A percentile compares a stretch with the other conserved stretches of the same genome.
Evolutionary conservation across 2,329 filamentous ascomycete genomes (phyloP).

Genomic region (Sarocladium strictum): DNA sequence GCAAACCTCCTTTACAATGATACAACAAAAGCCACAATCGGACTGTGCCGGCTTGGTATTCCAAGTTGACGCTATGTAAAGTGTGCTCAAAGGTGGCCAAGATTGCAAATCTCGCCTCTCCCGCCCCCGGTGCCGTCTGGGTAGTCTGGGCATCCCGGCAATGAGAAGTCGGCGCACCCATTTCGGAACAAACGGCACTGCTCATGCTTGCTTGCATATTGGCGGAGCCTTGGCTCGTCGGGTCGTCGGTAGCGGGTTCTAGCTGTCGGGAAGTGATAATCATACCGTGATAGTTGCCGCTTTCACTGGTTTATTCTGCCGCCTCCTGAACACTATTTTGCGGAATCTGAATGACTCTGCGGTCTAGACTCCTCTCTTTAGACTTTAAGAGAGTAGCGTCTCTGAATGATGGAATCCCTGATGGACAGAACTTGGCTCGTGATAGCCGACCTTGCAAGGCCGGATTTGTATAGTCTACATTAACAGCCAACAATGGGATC

Average conservation of each 20-base stretch:
- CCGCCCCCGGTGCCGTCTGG: background rate
- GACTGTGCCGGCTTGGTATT: conserved; percentile 6
- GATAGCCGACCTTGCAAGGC: no score
- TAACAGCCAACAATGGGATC: background rate
- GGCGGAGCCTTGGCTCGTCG: background rate
- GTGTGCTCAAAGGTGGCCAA: background rate
- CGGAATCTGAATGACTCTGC: no score
- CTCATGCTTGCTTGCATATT: background rate
- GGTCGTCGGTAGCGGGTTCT: background rate
- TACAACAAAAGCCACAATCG: background rate
- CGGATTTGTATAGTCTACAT: no score
- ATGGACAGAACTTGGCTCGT: no score
- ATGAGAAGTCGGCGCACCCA: background rate
- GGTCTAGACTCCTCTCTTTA: no score
- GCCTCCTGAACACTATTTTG: background rate
- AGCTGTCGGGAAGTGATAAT: no score
- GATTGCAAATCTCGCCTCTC: background rate
- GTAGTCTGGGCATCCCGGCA: background rate
- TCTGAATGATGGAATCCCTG: background rate
- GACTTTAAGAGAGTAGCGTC: no score
- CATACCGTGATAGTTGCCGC: background rate
- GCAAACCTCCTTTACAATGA: background rate
- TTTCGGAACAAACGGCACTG: background rate
- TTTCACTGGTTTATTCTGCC: background rate
- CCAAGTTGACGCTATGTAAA: background rate